These are phyloP conservation scores for Colletotrichum sp. DNA, from an alignment of 2,329 filamentous ascomycete genomes.

Conservation along the genomic window DNA sequence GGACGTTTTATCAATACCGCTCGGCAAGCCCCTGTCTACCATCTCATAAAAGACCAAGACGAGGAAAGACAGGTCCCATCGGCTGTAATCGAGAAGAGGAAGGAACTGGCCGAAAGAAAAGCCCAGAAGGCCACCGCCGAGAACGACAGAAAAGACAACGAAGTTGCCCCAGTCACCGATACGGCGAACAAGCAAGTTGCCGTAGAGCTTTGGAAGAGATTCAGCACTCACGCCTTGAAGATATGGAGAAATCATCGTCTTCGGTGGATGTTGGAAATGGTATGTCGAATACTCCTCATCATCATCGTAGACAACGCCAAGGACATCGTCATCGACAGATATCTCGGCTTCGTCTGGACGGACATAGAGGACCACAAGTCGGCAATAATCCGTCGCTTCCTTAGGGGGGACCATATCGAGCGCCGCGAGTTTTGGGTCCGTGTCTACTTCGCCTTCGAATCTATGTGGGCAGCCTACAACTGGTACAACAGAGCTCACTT, in stretches of 20 bases:
- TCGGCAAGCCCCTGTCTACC: conserved; percentile 4
- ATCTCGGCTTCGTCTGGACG: neutral
- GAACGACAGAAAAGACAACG: neutral
- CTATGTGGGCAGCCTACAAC: conserved; percentile 10
- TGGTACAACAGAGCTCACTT: conserved; percentile 8
- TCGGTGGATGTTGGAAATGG: neutral
- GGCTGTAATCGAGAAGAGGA: neutral
- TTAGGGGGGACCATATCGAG: neutral
- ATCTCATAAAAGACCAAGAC: neutral
- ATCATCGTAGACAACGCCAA: neutral
- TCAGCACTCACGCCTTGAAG: neutral
- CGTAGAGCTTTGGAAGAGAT: neutral
- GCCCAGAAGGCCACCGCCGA: neutral
- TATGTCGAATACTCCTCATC: neutral
- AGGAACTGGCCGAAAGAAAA: neutral
- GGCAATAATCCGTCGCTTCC: conserved; percentile 1
- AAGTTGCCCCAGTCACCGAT: neutral
- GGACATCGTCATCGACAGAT: neutral
- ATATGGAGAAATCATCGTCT: neutral
- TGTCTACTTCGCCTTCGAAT: neutral
- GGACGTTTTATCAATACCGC: neutral
- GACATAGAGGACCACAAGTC: neutral
- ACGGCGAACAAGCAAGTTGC: neutral
- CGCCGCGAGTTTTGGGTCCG: neutral
- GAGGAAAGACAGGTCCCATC: neutral